These are phyloP conservation scores for Ascocoryne sarcoides DNA, from an alignment of 2,329 filamentous ascomycete genomes.

Conservation along the genomic window DNA sequence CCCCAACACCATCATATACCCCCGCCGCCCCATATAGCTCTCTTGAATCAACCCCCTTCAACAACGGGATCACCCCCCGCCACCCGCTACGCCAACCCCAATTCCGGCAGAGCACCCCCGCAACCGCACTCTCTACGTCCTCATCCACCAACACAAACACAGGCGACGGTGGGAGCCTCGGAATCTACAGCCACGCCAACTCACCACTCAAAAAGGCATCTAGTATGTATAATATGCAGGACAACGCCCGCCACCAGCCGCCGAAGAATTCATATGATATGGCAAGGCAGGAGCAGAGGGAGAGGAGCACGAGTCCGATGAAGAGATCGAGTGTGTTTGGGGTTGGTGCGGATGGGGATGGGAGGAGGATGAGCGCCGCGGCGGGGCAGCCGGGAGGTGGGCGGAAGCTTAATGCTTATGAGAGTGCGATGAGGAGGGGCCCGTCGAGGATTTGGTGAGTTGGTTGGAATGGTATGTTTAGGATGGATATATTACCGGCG, in stretches of 20 bases:
- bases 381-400: conserved; percentile 4
- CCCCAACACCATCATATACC: conserved; percentile 32
- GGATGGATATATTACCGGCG: too few species aligned
- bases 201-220: conserved; percentile 75
- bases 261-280: conserved; percentile 54
- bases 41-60: conserved; percentile 31
- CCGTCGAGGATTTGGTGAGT: conserved; percentile 22
- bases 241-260: conserved; percentile 33
- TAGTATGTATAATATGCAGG: conserved; percentile 50
- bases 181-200: conserved; percentile 69
- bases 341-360: conserved; percentile 12
- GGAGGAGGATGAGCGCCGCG: conserved; percentile 19
- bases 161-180: conserved; percentile 68
- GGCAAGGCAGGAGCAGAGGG: conserved; percentile 34
- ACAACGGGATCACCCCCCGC: conserved; percentile 24
- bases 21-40: conserved; percentile 18
- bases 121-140: not conserved
- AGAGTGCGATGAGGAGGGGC: conserved; percentile 20
- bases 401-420: conserved; percentile 11
- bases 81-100: conserved; percentile 46
- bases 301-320: conserved; percentile 22
- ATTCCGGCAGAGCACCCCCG: conserved; percentile 35
- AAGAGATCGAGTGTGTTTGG: conserved; percentile 23
- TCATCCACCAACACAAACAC: conserved; percentile 19
- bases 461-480: too few species aligned